Base-by-base conservation (phyloP, 2,329 filamentous ascomycete genomes). In the Botrytis byssoidea region DNA sequence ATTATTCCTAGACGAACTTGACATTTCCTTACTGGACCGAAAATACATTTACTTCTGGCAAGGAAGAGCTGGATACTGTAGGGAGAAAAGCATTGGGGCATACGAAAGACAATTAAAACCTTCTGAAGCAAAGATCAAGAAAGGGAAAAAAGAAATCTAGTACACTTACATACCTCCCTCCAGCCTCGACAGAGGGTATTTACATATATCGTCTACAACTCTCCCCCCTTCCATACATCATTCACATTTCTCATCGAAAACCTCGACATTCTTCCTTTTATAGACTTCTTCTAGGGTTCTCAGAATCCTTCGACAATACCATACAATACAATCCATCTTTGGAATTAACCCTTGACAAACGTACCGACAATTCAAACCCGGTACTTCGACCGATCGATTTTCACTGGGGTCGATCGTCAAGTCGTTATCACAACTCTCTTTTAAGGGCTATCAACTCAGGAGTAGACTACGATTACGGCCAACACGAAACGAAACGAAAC, bases 41-140 rank as follows among this genome's bases (percentile, higher is more conserved):
- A 72, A 67, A 72, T 72, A 61, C 51, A n/a, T 72, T 69, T 68
- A 35, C 22, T 72, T 42, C 63, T 72, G 44, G 63, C 70, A 72
- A 72, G 70, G 70, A 40, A 60, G 48, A 68, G 48, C 51, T 35
- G 64, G 71, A 68, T 37, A 46, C 32, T 42, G 44, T 68, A 72
- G 51, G 63, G 40, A 60, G 71, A 69, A 71, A 69, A 68, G 64
- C 51, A 51, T 61, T 72, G 71, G 71, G 61, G 71, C 40, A 57
- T 72, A 60, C 48, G 40, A 46, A 69, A 68, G 60, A 68, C 64
- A 72, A 72, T 72, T 48, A 72, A 72, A 69, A 22, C 51, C 35
- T 72, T 65, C 70, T 71, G 40, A 35, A 55, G 14, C 1, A 46
- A 63, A 63, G 68, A 35, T 35, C 32, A 48, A 63, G 69, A 44